A percentile compares a stretch with the other conserved stretches of the same genome.
Conservation (phyloP, 2,329 filamentous ascomycete genomes). For the Verticillium alfalfae region DNA sequence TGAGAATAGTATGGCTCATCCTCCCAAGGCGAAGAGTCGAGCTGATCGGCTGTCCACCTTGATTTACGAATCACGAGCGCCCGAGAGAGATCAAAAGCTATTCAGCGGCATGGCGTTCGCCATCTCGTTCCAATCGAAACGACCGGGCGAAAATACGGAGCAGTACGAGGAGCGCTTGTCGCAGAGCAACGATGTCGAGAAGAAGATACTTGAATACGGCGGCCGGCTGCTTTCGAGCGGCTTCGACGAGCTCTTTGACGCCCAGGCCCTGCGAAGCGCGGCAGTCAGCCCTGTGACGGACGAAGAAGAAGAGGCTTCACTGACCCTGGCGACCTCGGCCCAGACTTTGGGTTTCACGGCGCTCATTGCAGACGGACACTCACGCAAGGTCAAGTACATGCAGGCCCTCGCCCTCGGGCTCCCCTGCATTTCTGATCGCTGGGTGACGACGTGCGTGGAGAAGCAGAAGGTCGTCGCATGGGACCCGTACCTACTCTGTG, state of each 20-base stretch:
- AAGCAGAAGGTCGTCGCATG: constrained; percentile 63
- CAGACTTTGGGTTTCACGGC: constrained; percentile 68
- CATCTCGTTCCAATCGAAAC: constrained; percentile 59
- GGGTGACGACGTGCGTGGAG: constrained; percentile 69
- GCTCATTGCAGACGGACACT: constrained; percentile 80
- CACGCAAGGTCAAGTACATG: constrained; percentile 85
- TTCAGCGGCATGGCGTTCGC: constrained; percentile 86
- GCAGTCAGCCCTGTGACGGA: constrained; percentile 21
- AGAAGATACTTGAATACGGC: constrained; percentile 63
- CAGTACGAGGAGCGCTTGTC: constrained; percentile 33
- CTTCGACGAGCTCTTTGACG: constrained; percentile 75
- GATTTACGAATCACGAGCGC: background rate
- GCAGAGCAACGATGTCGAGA: constrained; percentile 43
- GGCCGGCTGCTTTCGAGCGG: constrained; percentile 67
- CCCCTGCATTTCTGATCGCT: constrained; percentile 77
- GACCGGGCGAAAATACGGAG: constrained; percentile 46
- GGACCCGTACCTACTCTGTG: constrained; percentile 76
- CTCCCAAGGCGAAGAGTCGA: constrained; percentile 15
- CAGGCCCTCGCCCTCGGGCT: constrained; percentile 87
- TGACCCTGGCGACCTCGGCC: constrained; percentile 51
- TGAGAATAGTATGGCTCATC: constrained; percentile 27
- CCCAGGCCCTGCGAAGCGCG: constrained; percentile 25
- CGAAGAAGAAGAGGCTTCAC: constrained; percentile 16
- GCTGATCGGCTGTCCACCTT: background rate
- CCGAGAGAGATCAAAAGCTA: background rate